Evolutionary conservation across 2,329 filamentous ascomycete species (phyloP).

Genomic region (Gliomastix tumulicola): DNA sequence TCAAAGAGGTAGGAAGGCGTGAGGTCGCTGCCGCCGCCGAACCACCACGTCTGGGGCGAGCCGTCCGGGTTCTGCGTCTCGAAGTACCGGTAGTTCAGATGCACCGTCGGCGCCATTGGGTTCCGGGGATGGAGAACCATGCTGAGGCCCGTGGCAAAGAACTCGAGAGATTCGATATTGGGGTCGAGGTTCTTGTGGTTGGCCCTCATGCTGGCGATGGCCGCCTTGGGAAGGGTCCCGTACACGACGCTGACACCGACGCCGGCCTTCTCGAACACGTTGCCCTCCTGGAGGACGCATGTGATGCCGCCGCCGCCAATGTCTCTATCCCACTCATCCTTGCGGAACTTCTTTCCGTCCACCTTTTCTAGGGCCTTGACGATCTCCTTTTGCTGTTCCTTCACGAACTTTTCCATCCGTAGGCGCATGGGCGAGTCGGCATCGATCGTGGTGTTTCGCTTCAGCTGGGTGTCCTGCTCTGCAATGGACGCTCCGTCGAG

Average conservation of each 20-base stretch:
- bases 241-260: constrained; percentile 96
- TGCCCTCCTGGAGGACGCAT: constrained; percentile 91
- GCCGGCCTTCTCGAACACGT: constrained; percentile 95
- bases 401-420: constrained; percentile 95
- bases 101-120: constrained; percentile 94
- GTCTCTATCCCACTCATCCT: constrained; percentile 81
- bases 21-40: constrained; percentile 88
- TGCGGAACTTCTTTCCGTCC: constrained; percentile 74
- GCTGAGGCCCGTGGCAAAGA: constrained; percentile 91
- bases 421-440: constrained; percentile 88
- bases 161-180: constrained; percentile 75
- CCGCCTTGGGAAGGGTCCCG: constrained; percentile 77
- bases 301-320: constrained; percentile 90
- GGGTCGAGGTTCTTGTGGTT: constrained; percentile 87
- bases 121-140: constrained; percentile 91
- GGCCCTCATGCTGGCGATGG: constrained; percentile 86
- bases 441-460: constrained; percentile 61
- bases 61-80: constrained; percentile 86
- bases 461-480: constrained; percentile 75
- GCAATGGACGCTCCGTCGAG: constrained; percentile 67
- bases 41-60: constrained; percentile 89
- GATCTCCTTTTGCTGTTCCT: constrained; percentile 84
- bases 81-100: constrained; percentile 98
- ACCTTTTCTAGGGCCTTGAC: constrained; percentile 75
- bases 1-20: constrained; percentile 94